These are phyloP conservation scores for Inosperma sp. DNA, from an alignment of 768 basidiomycete genomes.

Conservation along the genomic window DNA sequence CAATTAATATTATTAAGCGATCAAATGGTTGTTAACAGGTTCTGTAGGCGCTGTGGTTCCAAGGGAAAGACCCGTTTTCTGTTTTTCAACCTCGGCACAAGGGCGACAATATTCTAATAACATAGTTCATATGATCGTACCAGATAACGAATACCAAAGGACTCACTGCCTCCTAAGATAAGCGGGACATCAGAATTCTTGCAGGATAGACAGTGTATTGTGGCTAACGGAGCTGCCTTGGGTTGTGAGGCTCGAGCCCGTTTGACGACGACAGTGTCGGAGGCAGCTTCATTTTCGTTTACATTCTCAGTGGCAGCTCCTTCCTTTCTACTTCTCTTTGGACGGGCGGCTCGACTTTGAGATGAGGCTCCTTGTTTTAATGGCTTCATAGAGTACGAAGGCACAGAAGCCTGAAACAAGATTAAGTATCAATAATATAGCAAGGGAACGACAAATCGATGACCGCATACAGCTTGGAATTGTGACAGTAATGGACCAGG, in stretches of 20 bases:
- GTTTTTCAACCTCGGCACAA: constrained; percentile 43
- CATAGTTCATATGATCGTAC: background rate
- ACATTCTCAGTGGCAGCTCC: background rate
- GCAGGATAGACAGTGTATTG: constrained; percentile 54
- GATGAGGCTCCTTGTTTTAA: constrained; percentile 47
- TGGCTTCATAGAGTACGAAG: constrained; percentile 50
- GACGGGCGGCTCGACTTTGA: constrained; percentile 25
- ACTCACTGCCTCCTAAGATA: constrained; percentile 72
- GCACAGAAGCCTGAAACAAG: constrained; percentile 37
- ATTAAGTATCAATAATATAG: constrained; percentile 11
- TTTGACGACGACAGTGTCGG: constrained; percentile 14
- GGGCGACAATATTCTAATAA: constrained; percentile 61
- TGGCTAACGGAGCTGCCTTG: constrained; percentile 14
- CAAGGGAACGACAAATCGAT: background rate
- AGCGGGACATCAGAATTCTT: constrained; percentile 67
- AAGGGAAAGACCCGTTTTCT: background rate
- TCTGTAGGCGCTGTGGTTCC: background rate
- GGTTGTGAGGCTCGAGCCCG: constrained; percentile 13
- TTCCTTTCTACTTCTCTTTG: constrained; percentile 28
- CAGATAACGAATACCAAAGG: background rate
- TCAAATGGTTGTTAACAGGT: background rate
- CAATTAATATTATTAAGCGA: too few relatives aligned
- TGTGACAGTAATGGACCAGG: constrained; percentile 54
- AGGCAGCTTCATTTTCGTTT: constrained; percentile 5
- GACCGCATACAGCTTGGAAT: constrained; percentile 55